Evolutionary conservation across 1,284 basidiomycete species (phyloP), one percentile per base, ranked within the genome.

Genomic region (Termitomyces sp.): DNA sequence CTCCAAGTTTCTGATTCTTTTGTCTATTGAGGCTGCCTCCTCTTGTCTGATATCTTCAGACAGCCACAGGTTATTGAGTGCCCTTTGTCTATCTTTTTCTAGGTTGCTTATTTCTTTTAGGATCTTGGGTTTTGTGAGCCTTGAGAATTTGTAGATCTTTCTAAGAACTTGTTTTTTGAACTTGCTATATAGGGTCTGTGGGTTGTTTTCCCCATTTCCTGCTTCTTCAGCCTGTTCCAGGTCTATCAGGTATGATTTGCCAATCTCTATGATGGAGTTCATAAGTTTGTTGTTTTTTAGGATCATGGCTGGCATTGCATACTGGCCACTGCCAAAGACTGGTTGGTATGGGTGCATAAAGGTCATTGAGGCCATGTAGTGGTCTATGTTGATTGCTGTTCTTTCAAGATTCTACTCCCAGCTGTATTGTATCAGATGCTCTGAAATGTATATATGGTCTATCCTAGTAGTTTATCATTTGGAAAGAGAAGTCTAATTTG

Each of bases 241-340:
- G 24, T 24, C 24, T 24, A 24, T 24, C 3, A 24, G 24, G 2
- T 24, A 24, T 24, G 24, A 24, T 24, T 24, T 24, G 24, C 24
- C 3, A 3, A 24, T 24, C 24, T 24, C 24, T 24, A 24, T 24
- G 24, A 24, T 24, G 24, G 24, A 24, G 24, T 34, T 34, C 33
- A 34, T 34, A 13, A 12, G 10, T 34, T 34, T 0, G 1, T 34
- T 3, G 2, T 13, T 5, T 34, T 34, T 34, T 34, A 13, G 9
- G 2, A 34, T 12, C 10, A 34, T 12, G 9, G 33, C 33, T 0
- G 10, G 33, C 33, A 34, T 34, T 34, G 33, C 13, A 2, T 34
- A 34, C 2, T 0, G 10, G 0, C 33, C 1, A 34, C 10, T 5
- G 0, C 33, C 3, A 0, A 34, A 12, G 0, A 0, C 0, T 12